phyloP scores from a whole-genome alignment of 495 filamentous ascomycete genomes.

The Hypoxylon perforatum region DNA sequence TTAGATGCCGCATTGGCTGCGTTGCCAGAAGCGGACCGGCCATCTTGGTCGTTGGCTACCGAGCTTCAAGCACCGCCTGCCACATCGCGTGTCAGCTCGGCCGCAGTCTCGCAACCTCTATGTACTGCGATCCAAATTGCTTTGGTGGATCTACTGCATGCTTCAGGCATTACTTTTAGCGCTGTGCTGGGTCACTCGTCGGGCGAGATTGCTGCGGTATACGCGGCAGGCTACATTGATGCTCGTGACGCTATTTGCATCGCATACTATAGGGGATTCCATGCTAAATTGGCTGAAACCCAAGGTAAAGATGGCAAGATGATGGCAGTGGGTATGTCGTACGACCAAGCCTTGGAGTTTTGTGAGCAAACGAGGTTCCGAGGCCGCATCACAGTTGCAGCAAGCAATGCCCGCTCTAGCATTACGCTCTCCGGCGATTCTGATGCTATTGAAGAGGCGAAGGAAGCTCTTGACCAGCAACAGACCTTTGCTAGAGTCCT shows the following conservation, averaged over 20 bases:
- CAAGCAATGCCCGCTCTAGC: slow-evolving; percentile 54
- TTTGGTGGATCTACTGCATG: slow-evolving; percentile 57
- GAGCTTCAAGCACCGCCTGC: slow-evolving; percentile 21
- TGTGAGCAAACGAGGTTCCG: slow-evolving; percentile 44
- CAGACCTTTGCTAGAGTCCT: slow-evolving; percentile 54
- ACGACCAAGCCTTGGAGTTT: slow-evolving; percentile 52
- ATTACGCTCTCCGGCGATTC: slow-evolving; percentile 57
- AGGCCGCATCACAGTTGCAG: slow-evolving; percentile 51
- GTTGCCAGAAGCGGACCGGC: not conserved
- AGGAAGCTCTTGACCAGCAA: slow-evolving; percentile 56
- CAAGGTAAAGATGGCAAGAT: slow-evolving; percentile 44
- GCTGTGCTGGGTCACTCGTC: slow-evolving; percentile 67
- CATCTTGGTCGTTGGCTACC: slow-evolving; percentile 22
- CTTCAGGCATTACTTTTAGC: slow-evolving; percentile 52
- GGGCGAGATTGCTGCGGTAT: slow-evolving; percentile 66
- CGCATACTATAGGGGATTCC: slow-evolving; percentile 61
- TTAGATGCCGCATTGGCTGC: not conserved
- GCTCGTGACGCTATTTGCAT: slow-evolving; percentile 55
- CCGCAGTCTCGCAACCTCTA: slow-evolving; percentile 56
- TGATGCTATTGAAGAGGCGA: slow-evolving; percentile 41
- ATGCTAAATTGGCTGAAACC: not conserved
- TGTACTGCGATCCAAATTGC: slow-evolving; percentile 58
- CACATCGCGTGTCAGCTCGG: slow-evolving; percentile 45
- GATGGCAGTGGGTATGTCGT: slow-evolving; percentile 58
- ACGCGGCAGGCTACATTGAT: slow-evolving; percentile 51